Conservation (phyloP, 352 stramenopile species). For the Pythium apleroticum region DNA sequence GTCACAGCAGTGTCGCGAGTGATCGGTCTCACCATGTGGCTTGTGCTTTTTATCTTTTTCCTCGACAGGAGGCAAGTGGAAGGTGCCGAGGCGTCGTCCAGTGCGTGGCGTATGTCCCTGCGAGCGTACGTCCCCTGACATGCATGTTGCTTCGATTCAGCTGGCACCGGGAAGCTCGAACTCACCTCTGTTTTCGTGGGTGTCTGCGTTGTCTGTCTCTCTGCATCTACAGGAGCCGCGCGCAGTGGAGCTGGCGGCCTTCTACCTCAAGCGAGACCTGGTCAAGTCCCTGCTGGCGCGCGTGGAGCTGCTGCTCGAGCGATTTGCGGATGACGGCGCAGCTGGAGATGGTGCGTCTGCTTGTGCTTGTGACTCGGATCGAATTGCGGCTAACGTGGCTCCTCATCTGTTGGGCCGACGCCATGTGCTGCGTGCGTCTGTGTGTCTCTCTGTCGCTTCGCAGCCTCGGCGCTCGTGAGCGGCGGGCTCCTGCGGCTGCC, state of each 20-base stretch:
- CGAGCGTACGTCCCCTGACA: conserved; percentile 21
- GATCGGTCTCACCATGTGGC: neutral
- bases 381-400: neutral
- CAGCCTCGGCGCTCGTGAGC: conserved; percentile 32
- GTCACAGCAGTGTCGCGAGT: neutral
- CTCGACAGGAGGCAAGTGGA: conserved; percentile 28
- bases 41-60: conserved; percentile 4
- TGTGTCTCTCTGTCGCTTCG: conserved; percentile 5
- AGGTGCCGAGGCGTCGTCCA: conserved; percentile 47
- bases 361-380: neutral
- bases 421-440: neutral
- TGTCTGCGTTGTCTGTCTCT: neutral
- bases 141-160: neutral
- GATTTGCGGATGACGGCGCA: conserved; percentile 36
- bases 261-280: conserved; percentile 69
- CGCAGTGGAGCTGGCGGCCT: conserved; percentile 35
- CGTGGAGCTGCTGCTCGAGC: conserved; percentile 52
- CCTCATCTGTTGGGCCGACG: neutral
- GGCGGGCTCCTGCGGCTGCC: conserved; percentile 43
- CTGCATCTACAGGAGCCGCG: conserved; percentile 26
- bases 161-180: neutral
- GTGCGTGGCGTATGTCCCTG: conserved; percentile 54
- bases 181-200: neutral
- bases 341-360: conserved; percentile 22
- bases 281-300: conserved; percentile 61